Base-by-base conservation (phyloP, 257 asterid species). In the Solanum chiquidenum region DNA sequence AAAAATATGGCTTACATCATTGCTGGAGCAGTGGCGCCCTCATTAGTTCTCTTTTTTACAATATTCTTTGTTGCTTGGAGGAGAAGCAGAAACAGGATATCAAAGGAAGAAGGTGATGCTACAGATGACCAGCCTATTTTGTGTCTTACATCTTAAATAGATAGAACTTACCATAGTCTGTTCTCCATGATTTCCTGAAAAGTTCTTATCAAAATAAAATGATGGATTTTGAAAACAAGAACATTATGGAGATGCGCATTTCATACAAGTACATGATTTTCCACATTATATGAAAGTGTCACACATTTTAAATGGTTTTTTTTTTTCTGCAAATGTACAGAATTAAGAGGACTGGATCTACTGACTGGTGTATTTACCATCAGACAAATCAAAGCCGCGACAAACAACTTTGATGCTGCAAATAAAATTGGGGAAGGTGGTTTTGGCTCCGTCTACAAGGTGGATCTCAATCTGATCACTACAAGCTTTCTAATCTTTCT, bases 351-450 rank as follows among this genome's bases (percentile, higher is more conserved):
- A 44, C 85, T 88, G 23, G 89, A 83, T 73, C 64, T 88, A 42
- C 90, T 44, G 58, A 88, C 80, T 12, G 80, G 87, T 35, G 29
- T 46, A 44, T 83, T 88, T 83, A 82, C 87, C 55, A 68, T 83
- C 20, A 55, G 66, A 84, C 87, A 88, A 34, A 88, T 88, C 18
- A 88, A 83, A 84, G 46, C 49, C 1, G 90, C 90, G 23, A 88
- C 90, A 83, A 73, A 84, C 31, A 83, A 88, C 35, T 88, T 84
- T 55, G 89, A 88, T 58, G 84, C 89, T 27, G 66, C 87, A 68
- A 88, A 83, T 68, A 88, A 88, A 60, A 52, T 88, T 52, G 89
- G 89, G 34, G 89, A 88, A 88, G 89, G 89, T 68, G 89, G 87
- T 31, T 88, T 88, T 52, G 89, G 89, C 16, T 25, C 79, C 1